phyloP scores from a whole-genome alignment of 2,329 filamentous ascomycete genomes.

The Monosporascus cannonballus region DNA sequence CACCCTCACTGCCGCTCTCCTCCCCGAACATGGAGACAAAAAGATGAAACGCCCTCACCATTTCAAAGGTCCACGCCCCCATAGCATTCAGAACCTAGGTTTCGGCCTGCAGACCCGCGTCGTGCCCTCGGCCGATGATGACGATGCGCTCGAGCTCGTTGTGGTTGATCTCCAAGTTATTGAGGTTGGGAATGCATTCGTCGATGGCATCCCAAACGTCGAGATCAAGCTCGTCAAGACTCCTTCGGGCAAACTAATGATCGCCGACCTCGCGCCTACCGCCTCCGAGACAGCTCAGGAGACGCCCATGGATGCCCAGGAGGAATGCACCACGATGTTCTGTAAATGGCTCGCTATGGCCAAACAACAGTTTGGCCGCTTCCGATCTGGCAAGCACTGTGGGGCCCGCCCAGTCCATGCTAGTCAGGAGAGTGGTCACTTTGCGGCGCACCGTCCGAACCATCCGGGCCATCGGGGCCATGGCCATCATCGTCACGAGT shows the following conservation, averaged over 20 bases:
- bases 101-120: slow-evolving; percentile 40
- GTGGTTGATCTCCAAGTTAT: slow-evolving; percentile 52
- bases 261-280: slow-evolving; percentile 40
- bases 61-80: slow-evolving; percentile 22
- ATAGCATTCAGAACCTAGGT: slow-evolving; percentile 35
- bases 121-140: slow-evolving; percentile 38
- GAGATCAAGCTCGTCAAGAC: slow-evolving; percentile 58
- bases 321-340: slow-evolving; percentile 34
- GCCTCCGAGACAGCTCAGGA: slow-evolving; percentile 18
- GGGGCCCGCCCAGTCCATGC: slow-evolving; percentile 22
- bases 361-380: slow-evolving; percentile 33
- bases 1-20: slow-evolving; percentile 39
- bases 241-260: slow-evolving; percentile 46
- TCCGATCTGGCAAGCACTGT: slow-evolving; percentile 33
- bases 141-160: slow-evolving; percentile 46
- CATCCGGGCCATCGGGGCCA: slow-evolving; percentile 1
- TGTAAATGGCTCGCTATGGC: slow-evolving; percentile 51
- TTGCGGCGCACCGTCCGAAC: slow-evolving; percentile 15
- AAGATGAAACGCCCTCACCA: slow-evolving; percentile 25
- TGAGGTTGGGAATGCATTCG: slow-evolving; percentile 50
- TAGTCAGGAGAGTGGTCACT: slow-evolving; percentile 19
- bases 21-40: slow-evolving; percentile 28
- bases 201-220: slow-evolving; percentile 49
- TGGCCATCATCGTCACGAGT: slow-evolving; percentile 3
- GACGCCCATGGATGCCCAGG: slow-evolving; percentile 23